Base-by-base conservation (phyloP, 176 grass and related monocot genomes). In the Elaeis guineensis region DNA sequence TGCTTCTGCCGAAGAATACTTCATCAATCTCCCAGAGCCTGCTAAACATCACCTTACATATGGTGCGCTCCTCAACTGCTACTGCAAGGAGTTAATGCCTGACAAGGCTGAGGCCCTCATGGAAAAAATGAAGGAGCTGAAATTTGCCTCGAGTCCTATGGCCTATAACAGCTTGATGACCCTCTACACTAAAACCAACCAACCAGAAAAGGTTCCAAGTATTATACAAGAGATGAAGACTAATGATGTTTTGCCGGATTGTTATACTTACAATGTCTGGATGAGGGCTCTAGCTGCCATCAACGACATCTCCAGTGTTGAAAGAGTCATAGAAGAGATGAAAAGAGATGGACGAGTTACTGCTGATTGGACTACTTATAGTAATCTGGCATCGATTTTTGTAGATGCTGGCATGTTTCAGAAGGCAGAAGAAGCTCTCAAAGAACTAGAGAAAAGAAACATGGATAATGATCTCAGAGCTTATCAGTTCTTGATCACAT, bases 351-450 rank as follows among this genome's bases (percentile, higher is more conserved):
- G 87, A 5, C 84, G 93, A 64, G 78, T 97, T 74, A 19, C 69
- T 65, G 85, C 93, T 75, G 93, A 97, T 60, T 97, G 93, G 93
- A 97, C 93, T 44, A 97, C 93, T 25, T 97, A 91, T 51, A 91
- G 93, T 75, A 97, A 97, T 56, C 67, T 97, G 25, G 87, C 93
- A 66, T 97, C 93, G 28, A 97, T 97, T 64, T 97, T 85, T 35
- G 81, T 84, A 72, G 73, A 83, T 52, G 80, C 76, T 65, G 87
- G 84, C 57, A 29, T 73, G 76, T 75, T 70, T 75, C 80, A 89
- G 73, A 97, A 97, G 70, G 87, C 87, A 70, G 93, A 97, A 72
- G 24, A 17, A 44, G 81, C 87, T 58, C 76, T 97, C 53, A 91
- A 91, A 67, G 93, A 91, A 74, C 75, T 97, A 51, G 84, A 97